Evolutionary conservation across 2,329 filamentous ascomycete genomes (phyloP).

Genomic region (Pseudogymnoascus sp.): DNA sequence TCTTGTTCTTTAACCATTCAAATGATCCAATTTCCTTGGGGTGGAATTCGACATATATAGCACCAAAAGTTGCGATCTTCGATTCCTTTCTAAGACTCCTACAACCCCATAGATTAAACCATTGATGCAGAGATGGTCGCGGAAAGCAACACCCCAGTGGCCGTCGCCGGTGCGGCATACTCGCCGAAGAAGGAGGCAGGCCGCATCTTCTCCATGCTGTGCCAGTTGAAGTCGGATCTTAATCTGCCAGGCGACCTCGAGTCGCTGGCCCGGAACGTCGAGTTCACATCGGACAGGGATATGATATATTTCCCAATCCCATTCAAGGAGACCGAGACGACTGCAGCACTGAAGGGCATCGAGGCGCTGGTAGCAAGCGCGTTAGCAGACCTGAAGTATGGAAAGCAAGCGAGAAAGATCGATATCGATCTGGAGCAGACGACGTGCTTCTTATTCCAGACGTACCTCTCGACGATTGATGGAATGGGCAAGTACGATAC

Average conservation of each 20-base stretch:
- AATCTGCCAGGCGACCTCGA: slow-evolving; percentile 25
- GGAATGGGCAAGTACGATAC: slow-evolving; percentile 41
- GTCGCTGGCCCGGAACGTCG: slow-evolving; percentile 21
- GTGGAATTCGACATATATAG: neutral
- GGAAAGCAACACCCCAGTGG: neutral
- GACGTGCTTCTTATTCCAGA: slow-evolving; percentile 48
- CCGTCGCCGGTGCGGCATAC: slow-evolving; percentile 7
- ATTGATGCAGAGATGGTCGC: neutral
- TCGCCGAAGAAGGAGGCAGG: slow-evolving; percentile 13
- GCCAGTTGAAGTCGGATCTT: slow-evolving; percentile 11
- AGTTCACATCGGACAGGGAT: slow-evolving; percentile 30
- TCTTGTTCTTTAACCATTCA: neutral
- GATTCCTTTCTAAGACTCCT: neutral
- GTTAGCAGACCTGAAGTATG: slow-evolving; percentile 46
- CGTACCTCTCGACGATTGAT: slow-evolving; percentile 47
- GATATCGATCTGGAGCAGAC: slow-evolving; percentile 45
- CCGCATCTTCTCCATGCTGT: slow-evolving; percentile 14
- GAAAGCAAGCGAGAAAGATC: slow-evolving; percentile 34
- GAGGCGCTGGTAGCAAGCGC: slow-evolving; percentile 45
- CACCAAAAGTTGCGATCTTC: neutral
- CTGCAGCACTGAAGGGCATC: slow-evolving; percentile 34
- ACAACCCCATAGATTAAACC: neutral
- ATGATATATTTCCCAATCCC: slow-evolving; percentile 37
- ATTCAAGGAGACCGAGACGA: slow-evolving; percentile 36
- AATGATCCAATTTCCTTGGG: neutral